Percentiles rank a stretch among this genome's conserved stretches.
These are phyloP conservation scores for Nematodospora anomalae DNA, from an alignment of 1,139 yeast species.

Conservation along the genomic window DNA sequence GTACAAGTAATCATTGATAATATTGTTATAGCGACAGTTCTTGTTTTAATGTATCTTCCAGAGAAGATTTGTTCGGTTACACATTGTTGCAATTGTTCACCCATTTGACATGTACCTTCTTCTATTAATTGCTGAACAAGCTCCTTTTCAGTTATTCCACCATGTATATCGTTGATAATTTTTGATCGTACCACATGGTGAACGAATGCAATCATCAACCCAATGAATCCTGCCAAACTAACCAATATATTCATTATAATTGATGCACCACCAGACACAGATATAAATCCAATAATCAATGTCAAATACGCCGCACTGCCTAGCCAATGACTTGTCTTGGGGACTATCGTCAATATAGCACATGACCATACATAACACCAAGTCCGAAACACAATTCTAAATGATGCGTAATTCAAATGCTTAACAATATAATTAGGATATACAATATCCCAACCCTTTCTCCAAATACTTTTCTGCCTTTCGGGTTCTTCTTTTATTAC, in stretches of 20 bases:
- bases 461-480: constrained; percentile 14
- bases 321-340: constrained; percentile 27
- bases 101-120: constrained; percentile 30
- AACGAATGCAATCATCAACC: constrained; percentile 26
- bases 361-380: constrained; percentile 33
- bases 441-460: constrained; percentile 14
- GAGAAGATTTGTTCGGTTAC: constrained; percentile 22
- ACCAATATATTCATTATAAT: constrained; percentile 21
- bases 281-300: constrained; percentile 30
- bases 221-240: constrained; percentile 20
- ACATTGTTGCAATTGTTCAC: constrained; percentile 21
- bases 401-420: constrained; percentile 27
- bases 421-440: constrained; percentile 29
- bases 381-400: constrained; percentile 26
- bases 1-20: constrained; percentile 28
- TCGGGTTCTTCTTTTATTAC: constrained; percentile 11
- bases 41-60: constrained; percentile 32
- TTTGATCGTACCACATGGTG: constrained; percentile 26
- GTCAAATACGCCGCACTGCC: constrained; percentile 32
- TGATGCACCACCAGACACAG: constrained; percentile 30
- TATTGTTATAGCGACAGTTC: constrained; percentile 26
- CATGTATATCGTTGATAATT: constrained; percentile 27
- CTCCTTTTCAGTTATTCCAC: constrained; percentile 23
- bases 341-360: constrained; percentile 27
- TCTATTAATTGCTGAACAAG: constrained; percentile 20